These are phyloP conservation scores for Didymella lethalis DNA, from an alignment of 2,329 filamentous ascomycete genomes.

Conservation along the genomic window DNA sequence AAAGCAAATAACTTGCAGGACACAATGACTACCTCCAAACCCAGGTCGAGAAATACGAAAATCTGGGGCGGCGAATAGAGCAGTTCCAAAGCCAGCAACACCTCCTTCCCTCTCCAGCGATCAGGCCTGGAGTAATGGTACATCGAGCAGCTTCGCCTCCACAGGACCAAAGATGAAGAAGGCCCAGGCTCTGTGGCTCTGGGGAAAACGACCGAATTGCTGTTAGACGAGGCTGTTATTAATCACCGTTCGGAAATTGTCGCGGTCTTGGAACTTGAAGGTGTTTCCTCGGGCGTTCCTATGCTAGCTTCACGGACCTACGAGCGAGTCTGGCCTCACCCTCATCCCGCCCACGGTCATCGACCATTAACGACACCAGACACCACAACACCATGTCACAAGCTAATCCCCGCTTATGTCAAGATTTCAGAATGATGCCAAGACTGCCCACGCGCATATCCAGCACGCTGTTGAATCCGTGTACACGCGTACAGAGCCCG, in stretches of 20 bases:
- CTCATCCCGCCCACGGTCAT: background rate
- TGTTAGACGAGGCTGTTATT: background rate
- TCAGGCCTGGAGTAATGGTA: background rate
- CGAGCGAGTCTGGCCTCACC: background rate
- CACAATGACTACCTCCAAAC: background rate
- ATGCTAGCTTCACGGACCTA: background rate
- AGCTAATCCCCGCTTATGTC: background rate
- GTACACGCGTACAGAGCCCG: slow-evolving; percentile 7
- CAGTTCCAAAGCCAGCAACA: background rate
- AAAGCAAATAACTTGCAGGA: background rate
- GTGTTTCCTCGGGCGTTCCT: slow-evolving; percentile 12
- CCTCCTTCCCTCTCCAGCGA: background rate
- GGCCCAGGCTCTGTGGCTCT: background rate
- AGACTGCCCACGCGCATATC: background rate
- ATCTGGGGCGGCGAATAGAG: background rate
- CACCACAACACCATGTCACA: background rate
- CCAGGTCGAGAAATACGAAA: background rate
- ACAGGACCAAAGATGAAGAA: background rate
- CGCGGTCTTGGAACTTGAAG: background rate
- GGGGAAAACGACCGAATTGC: slow-evolving; percentile 1
- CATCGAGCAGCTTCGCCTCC: slow-evolving; percentile 12
- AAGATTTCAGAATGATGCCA: background rate
- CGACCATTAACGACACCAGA: background rate
- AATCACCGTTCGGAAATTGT: slow-evolving; percentile 7
- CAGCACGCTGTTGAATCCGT: background rate